Evolutionary conservation across 31 red algal genomes (phyloP), one percentile per base, ranked within the genome.

Genomic region (Endocladia muricata): DNA sequence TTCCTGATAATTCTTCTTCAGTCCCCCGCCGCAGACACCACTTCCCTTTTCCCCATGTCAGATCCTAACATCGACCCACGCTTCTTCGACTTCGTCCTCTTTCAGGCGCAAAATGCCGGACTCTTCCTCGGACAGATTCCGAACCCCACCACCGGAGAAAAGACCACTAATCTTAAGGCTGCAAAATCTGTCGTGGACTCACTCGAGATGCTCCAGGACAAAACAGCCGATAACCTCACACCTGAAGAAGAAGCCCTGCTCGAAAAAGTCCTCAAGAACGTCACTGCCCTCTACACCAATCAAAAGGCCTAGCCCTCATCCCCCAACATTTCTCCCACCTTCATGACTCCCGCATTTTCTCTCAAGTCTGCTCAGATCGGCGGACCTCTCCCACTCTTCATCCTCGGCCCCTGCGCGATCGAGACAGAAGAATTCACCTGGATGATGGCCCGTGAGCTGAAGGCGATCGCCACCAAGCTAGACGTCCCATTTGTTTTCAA

Each of bases 21-120:
- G n/a, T n/a, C n/a, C n/a, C n/a, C n/a, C n/a, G n/a, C n/a, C n/a
- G n/a, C n/a, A n/a, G n/a, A n/a, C n/a, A n/a, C n/a, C n/a, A n/a
- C n/a, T n/a, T n/a, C n/a, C n/a, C n/a, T n/a, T n/a, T n/a, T n/a
- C n/a, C n/a, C n/a, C n/a, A n/a, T n/a, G n/a, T n/a, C n/a, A n/a
- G n/a, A n/a, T n/a, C 47, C 47, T 15, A 52, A 11, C n/a, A 52
- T 13, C 47, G 47, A 52, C n/a, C 11, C 47, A 11, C 11, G 47
- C 13, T 52, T 52, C 47, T 15, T 15, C 47, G 47, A 52, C n/a
- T 52, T 52, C 47, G 47, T 52, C 11, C 11, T 52, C 11, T 52
- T 52, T n/a, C 47, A 52, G 47, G 47, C 47, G n/a, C 47, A 52
- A 52, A 52, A 52, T 52, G 47, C 47, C 11, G 47, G 47, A 52